A percentile compares a stretch with the other conserved stretches of the same genome.
These are phyloP conservation scores for Petunia secreta DNA, from an alignment of 257 asterid species.

Conservation along the genomic window DNA sequence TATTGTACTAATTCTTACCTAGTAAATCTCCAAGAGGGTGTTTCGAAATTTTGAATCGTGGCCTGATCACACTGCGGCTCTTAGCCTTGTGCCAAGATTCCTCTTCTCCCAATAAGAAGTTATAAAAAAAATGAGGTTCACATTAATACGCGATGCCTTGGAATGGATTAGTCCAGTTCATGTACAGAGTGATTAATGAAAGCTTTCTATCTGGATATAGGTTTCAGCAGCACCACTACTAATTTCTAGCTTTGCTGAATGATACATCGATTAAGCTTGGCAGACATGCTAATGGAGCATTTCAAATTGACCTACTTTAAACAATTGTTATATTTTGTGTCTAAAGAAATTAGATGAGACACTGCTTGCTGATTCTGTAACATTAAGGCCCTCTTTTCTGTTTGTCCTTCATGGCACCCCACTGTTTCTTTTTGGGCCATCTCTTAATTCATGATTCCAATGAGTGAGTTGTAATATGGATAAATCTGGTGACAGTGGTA, in stretches of 20 bases:
- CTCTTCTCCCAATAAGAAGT: not conserved
- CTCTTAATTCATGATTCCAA: not conserved
- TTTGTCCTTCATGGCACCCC: not conserved
- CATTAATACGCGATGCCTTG: constrained; percentile 14
- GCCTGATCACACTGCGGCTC: not conserved
- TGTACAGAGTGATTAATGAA: not conserved
- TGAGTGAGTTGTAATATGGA: constrained; percentile 2
- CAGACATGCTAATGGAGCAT: not conserved
- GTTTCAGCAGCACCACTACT: not conserved
- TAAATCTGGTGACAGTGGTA: constrained; percentile 8
- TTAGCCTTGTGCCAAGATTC: not conserved
- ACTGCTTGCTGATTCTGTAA: not conserved
- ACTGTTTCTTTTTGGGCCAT: not conserved
- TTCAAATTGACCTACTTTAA: constrained; percentile 2
- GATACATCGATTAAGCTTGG: not conserved
- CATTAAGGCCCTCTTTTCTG: not conserved
- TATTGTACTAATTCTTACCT: not conserved
- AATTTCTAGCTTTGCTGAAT: constrained; percentile 1
- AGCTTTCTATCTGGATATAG: not conserved
- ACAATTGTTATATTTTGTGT: not conserved
- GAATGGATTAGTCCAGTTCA: not conserved
- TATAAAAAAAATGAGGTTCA: not conserved
- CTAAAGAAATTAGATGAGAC: not conserved
- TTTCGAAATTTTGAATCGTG: not conserved
- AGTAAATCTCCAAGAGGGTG: not conserved